Percentiles rank a stretch among this genome's conserved stretches.
phyloP scores from a whole-genome alignment of 208 protist species.

The Acanthamoeba sp. region DNA sequence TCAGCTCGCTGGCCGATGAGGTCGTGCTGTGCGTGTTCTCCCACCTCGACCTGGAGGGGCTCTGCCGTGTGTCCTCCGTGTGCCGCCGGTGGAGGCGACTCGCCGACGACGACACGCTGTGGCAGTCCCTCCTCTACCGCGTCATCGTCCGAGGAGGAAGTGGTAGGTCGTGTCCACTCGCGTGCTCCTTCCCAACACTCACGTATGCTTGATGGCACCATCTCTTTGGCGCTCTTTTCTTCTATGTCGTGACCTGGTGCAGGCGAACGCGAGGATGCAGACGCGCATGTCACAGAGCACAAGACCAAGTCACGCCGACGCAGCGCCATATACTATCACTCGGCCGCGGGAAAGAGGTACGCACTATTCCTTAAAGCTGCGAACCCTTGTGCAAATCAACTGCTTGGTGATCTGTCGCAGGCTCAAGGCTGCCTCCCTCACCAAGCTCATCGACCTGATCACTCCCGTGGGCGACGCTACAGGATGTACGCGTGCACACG shows the following conservation, averaged over 20 bases:
- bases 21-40: conserved; percentile 12
- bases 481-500: neutral
- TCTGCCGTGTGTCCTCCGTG: conserved; percentile 25
- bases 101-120: conserved; percentile 20
- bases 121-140: neutral
- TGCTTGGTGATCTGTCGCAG: neutral
- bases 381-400: no score
- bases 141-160: neutral
- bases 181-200: neutral
- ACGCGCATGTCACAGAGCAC: neutral
- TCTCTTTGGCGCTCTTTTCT: no score
- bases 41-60: neutral
- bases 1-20: conserved; percentile 51
- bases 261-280: neutral
- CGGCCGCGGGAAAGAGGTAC: neutral
- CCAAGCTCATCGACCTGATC: conserved; percentile 3
- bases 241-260: no score
- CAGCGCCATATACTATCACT: neutral
- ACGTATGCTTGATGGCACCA: no score
- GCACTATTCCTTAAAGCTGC: neutral
- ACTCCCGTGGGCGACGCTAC: neutral
- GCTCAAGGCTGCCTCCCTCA: conserved; percentile 34
- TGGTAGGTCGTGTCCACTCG: neutral
- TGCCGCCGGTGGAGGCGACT: conserved; percentile 16
- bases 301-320: neutral